phyloP scores from a whole-genome alignment of 73 alveolate species.

The Tetrahymena borealis region DNA sequence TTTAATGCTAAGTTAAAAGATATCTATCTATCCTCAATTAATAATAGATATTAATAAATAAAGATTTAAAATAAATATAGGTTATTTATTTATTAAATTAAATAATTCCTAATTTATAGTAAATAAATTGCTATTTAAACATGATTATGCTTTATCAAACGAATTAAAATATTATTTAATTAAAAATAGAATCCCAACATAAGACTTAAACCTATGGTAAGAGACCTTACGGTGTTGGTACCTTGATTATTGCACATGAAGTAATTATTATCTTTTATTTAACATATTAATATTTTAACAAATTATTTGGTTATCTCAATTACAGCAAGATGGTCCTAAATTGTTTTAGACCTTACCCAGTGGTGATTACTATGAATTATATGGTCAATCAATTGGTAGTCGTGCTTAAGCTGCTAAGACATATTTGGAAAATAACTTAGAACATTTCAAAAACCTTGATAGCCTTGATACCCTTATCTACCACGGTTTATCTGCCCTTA shows the following conservation, averaged over 20 bases:
- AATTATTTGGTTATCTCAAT: not conserved
- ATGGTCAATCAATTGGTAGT: slow-evolving; percentile 79
- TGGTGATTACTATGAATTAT: slow-evolving; percentile 91
- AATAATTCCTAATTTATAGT: too few relatives aligned
- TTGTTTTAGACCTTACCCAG: slow-evolving; percentile 93
- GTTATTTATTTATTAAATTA: too few relatives aligned
- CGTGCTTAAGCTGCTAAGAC: slow-evolving; percentile 91
- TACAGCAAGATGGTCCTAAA: slow-evolving; percentile 80
- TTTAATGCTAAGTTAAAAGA: too few relatives aligned
- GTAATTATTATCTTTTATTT: not conserved
- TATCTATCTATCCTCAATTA: too few relatives aligned
- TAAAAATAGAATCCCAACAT: slow-evolving; percentile 62
- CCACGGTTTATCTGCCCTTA: slow-evolving; percentile 39
- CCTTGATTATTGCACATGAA: slow-evolving; percentile 83
- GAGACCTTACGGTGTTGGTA: slow-evolving; percentile 98
- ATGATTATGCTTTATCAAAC: too few relatives aligned
- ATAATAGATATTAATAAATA: too few relatives aligned
- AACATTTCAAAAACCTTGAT: slow-evolving; percentile 45
- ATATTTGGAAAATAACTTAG: slow-evolving; percentile 86
- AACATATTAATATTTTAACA: not conserved
- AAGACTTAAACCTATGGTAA: slow-evolving; percentile 84
- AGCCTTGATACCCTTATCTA: slow-evolving; percentile 1
- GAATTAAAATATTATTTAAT: too few relatives aligned
- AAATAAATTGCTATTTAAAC: not conserved
- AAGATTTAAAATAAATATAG: too few relatives aligned